These are phyloP conservation scores for Syzygium aqueum DNA, from an alignment of 345 rosid genomes.

Conservation along the genomic window DNA sequence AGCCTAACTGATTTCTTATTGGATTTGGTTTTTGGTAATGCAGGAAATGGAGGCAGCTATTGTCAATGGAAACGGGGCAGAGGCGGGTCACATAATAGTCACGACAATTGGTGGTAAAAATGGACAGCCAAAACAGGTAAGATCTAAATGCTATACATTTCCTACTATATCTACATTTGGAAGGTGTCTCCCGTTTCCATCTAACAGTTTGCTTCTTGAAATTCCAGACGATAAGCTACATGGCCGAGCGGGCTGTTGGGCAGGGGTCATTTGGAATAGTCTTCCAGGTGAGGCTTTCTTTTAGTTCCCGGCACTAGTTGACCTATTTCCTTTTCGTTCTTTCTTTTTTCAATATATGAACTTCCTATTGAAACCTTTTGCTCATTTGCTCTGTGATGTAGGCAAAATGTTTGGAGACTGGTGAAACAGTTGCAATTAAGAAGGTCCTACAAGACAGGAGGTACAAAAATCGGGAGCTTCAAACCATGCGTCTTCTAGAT, in stretches of 20 bases:
- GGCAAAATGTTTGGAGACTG: slow-evolving; percentile 98
- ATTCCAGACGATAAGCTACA: slow-evolving; percentile 85
- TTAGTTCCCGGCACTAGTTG: background rate
- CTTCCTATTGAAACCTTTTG: background rate
- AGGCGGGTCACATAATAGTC: slow-evolving; percentile 45
- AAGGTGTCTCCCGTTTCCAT: background rate
- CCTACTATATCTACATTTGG: background rate
- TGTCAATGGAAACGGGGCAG: slow-evolving; percentile 82
- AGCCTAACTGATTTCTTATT: background rate
- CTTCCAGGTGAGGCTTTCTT: slow-evolving; percentile 51
- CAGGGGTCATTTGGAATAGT: slow-evolving; percentile 96
- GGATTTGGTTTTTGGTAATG: background rate
- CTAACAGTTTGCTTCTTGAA: background rate
- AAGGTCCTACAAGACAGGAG: slow-evolving; percentile 93
- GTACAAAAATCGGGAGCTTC: slow-evolving; percentile 95
- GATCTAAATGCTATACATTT: background rate
- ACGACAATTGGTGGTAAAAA: slow-evolving; percentile 42
- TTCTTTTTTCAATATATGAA: background rate
- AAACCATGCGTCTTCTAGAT: slow-evolving; percentile 94
- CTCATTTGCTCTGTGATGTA: slow-evolving; percentile 5
- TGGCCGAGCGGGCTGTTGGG: slow-evolving; percentile 98
- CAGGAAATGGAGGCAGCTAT: slow-evolving; percentile 90
- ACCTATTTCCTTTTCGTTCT: background rate
- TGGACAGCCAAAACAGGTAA: slow-evolving; percentile 43
- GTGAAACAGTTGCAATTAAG: slow-evolving; percentile 88